Conservation (phyloP, 768 basidiomycete genomes). For the Amanita inopinata region DNA sequence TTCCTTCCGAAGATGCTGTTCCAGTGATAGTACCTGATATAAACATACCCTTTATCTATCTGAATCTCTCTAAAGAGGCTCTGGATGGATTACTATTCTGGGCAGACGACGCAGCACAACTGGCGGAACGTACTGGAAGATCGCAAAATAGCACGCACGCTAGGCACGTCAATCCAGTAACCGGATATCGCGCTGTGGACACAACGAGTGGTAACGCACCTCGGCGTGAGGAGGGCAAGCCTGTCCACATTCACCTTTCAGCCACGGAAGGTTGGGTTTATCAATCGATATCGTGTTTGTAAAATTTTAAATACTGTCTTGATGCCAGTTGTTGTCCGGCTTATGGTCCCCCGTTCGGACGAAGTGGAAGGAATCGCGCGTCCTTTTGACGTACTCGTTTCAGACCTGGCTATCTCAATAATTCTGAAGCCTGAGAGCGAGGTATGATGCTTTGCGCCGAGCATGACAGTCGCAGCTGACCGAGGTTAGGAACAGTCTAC, state of each 20-base stretch:
- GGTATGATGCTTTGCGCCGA: slow-evolving; percentile 29
- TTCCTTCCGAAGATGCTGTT: slow-evolving; percentile 8
- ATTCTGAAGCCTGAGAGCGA: slow-evolving; percentile 66
- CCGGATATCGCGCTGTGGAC: not conserved
- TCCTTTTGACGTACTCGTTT: slow-evolving; percentile 49
- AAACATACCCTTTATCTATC: slow-evolving; percentile 54
- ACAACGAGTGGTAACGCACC: not conserved
- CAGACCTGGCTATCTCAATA: slow-evolving; percentile 52
- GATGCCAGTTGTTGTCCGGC: slow-evolving; percentile 1
- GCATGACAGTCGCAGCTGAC: not conserved
- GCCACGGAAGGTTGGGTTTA: slow-evolving; percentile 2
- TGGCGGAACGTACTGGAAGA: slow-evolving; percentile 39
- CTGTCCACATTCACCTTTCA: not conserved
- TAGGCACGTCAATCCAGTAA: not conserved
- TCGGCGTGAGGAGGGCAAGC: not conserved
- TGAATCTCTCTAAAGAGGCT: slow-evolving; percentile 48
- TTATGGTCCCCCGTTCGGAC: slow-evolving; percentile 1
- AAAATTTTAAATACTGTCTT: not conserved
- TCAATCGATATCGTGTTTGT: not conserved
- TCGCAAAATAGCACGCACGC: not conserved
- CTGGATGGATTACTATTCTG: slow-evolving; percentile 80
- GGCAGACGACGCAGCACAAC: slow-evolving; percentile 78
- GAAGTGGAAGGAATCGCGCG: slow-evolving; percentile 16
- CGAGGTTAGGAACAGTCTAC: slow-evolving; percentile 55
- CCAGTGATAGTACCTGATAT: slow-evolving; percentile 22